Evolutionary conservation across 139 green algal genomes (phyloP).

Genomic region (Medakamo hakoo): DNA sequence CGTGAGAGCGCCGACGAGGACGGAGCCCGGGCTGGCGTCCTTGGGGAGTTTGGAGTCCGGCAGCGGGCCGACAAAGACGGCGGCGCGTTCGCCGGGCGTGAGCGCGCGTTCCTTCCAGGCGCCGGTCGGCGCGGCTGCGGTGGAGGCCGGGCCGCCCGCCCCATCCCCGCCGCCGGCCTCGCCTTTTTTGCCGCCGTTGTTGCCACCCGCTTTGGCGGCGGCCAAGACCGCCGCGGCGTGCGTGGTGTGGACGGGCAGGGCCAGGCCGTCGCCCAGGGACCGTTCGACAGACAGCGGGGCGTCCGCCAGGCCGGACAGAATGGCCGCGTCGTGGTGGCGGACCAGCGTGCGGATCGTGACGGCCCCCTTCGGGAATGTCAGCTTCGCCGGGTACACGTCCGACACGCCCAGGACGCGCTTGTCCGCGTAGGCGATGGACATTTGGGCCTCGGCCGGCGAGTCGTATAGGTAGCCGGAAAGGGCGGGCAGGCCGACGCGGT

Average conservation of each 20-base stretch:
- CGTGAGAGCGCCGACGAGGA: conserved; percentile 32
- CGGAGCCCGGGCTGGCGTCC: conserved; percentile 42
- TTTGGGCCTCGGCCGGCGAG: conserved; percentile 47
- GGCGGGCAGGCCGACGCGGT: conserved; percentile 34
- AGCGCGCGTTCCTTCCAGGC: not conserved
- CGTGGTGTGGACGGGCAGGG: conserved; percentile 41
- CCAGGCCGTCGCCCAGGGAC: conserved; percentile 27
- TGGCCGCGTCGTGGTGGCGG: conserved; percentile 44
- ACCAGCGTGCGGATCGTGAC: conserved; percentile 33
- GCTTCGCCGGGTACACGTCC: conserved; percentile 21
- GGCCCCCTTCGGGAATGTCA: conserved; percentile 1
- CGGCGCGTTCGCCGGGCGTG: conserved; percentile 16
- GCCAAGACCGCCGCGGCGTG: conserved; percentile 25
- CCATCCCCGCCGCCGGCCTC: too few relatives aligned
- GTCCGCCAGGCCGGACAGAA: conserved; percentile 35
- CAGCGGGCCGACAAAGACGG: conserved; percentile 45
- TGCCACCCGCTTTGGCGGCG: not conserved
- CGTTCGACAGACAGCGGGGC: conserved; percentile 26
- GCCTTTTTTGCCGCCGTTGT: not conserved
- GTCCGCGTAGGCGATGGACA: conserved; percentile 47
- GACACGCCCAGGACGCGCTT: conserved; percentile 38
- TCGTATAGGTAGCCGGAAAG: conserved; percentile 51
- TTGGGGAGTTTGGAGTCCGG: conserved; percentile 70
- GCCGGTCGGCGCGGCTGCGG: too few relatives aligned
- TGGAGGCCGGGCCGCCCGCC: too few relatives aligned